Evolutionary conservation across 2,329 filamentous ascomycete species (phyloP), one percentile per base, ranked within the genome.

Genomic region (Xylogone sp.): DNA sequence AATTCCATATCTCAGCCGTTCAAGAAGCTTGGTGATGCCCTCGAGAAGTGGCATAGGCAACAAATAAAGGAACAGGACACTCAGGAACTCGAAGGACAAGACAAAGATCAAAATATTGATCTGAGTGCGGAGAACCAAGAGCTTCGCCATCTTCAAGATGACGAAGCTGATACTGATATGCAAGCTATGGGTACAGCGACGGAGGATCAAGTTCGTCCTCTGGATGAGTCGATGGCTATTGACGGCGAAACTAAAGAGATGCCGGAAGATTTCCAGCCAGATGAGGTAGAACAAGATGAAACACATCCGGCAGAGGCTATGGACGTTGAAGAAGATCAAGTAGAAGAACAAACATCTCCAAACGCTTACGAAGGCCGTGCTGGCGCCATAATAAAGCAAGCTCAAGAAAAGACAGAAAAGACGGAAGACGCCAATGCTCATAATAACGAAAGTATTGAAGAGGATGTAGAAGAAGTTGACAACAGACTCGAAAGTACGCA

Each of bases 1-100:
- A 68, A 68, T 21, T 62, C 65, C 4, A 68, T 81, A 48, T 73
- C 75, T 44, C 83, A 94, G 59, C 88, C 91, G 1, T 96, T 97
- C 77, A 94, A 94, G 72, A 95, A 96, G 65, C 81, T 99, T 24
- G 94, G 94, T 20, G 91, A 99, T 71, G 87, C 90, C 5, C 77
- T 99, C 27, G 92, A 97, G 68, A 83, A 87, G 61, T 99, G 92
- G 90, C 92, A 97, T 68, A 83, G 89, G 53, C 89, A 91, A 64
- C 89, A 95, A 62, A 97, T 99, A 60, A 49, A 69, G 76, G 42
- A 69, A 69, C 19, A 77, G 82, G 69, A 77, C 19, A 75, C 79
- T 27, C 70, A 82, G 58, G 72, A 71, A 34, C 69, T 77, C 42
- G 67, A 74, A 55, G 51, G 34, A 3, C 49, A 61, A 50, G 58